Percentiles rank a stretch among this genome's conserved stretches.
Conservation (phyloP, 2,329 filamentous ascomycete species). For the Xylariales sp. region DNA sequence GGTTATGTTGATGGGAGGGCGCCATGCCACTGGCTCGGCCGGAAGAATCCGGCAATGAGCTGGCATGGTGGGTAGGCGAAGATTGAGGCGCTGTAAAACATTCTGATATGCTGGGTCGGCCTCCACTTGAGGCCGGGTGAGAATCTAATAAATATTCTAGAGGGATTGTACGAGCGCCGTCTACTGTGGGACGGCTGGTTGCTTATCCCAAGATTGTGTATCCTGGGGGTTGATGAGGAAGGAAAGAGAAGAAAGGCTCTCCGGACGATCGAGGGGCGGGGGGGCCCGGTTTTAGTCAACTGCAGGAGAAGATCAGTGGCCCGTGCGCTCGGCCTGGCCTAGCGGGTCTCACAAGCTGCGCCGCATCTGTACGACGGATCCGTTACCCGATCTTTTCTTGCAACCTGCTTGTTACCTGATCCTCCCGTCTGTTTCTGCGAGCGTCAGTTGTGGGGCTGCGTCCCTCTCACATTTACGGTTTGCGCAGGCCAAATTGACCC, state of each 20-base stretch:
- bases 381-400: too few species aligned
- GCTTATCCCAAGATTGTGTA: conserved; percentile 4
- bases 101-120: conserved; percentile 23
- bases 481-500: too few species aligned
- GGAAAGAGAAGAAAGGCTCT: conserved; percentile 2
- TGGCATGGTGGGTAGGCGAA: conserved; percentile 12
- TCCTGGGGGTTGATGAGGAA: conserved; percentile 8
- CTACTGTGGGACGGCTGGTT: conserved; percentile 16
- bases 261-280: too few species aligned
- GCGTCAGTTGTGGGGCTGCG: too few species aligned
- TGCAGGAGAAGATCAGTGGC: too few species aligned
- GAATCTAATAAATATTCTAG: conserved; percentile 16
- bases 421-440: too few species aligned
- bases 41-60: conserved; percentile 13
- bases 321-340: too few species aligned
- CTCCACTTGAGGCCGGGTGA: conserved; percentile 24
- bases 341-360: too few species aligned
- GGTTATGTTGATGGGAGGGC: conserved; percentile 16
- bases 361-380: too few species aligned
- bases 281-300: too few species aligned
- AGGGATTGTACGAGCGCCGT: conserved; percentile 22
- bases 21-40: conserved; percentile 13
- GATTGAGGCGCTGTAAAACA: conserved; percentile 13
- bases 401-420: too few species aligned
- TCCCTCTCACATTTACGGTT: too few species aligned